A percentile compares a stretch with the other conserved stretches of the same genome.
phyloP scores from a whole-genome alignment of 257 asterid genomes.

The Oldenlandia corymbosa region DNA sequence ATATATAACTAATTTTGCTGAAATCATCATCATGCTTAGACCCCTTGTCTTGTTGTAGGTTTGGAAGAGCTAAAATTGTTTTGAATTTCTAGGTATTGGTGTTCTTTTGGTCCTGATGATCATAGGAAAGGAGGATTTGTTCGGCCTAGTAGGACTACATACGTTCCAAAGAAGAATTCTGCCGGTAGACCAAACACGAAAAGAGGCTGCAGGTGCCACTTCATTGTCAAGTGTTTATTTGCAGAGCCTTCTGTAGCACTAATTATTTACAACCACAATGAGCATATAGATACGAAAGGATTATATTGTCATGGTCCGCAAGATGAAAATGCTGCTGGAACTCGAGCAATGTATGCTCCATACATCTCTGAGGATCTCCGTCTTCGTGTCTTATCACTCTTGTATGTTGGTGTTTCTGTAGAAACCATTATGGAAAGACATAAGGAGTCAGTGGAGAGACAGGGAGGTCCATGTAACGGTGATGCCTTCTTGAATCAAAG shows the following conservation, averaged over 20 bases:
- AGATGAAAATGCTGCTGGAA: constrained; percentile 80
- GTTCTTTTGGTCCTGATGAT: constrained; percentile 98
- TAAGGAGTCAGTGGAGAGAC: constrained; percentile 80
- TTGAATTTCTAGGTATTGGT: constrained; percentile 71
- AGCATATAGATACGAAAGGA: constrained; percentile 82
- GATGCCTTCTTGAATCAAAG: constrained; percentile 94
- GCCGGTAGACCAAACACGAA: constrained; percentile 96
- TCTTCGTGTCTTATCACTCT: constrained; percentile 77
- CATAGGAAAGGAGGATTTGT: constrained; percentile 82
- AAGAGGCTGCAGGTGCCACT: constrained; percentile 95
- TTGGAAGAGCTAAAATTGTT: constrained; percentile 11
- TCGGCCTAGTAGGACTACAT: constrained; percentile 84
- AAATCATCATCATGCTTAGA: background rate
- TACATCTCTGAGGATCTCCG: constrained; percentile 94
- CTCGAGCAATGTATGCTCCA: constrained; percentile 98
- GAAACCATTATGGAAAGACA: constrained; percentile 98
- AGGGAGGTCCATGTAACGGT: constrained; percentile 89
- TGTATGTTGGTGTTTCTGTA: constrained; percentile 93
- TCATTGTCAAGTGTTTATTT: constrained; percentile 78
- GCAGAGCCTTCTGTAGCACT: constrained; percentile 95
- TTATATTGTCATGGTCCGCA: constrained; percentile 93
- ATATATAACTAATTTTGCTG: no score
- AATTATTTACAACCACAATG: constrained; percentile 72
- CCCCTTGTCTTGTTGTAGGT: background rate
- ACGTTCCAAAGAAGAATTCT: constrained; percentile 65